Evolutionary conservation across 352 stramenopile species (phyloP), one percentile per base, ranked within the genome.

Genomic region (Phytophthora pinifolia): DNA sequence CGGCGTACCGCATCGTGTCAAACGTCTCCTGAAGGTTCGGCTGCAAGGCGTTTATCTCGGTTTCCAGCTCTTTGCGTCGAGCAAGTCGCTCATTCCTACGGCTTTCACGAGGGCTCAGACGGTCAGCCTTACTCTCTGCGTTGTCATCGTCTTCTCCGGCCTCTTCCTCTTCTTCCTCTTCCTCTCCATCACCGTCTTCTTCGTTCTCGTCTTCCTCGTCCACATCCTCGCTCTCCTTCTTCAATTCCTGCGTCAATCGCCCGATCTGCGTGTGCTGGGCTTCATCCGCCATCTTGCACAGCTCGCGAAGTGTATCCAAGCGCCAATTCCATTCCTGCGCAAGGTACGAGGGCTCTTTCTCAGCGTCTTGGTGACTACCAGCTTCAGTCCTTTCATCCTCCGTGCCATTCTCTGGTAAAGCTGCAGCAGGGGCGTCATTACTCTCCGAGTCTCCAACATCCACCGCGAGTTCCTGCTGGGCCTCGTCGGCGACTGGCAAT

Each of bases 21-120:
- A 76, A 83, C 0, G 52, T 45, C 18, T 79, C 65, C 20, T 73
- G 46, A n/a, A 82, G 56, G 18, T 67, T 41, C 0, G 71, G 65
- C 29, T 45, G 49, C 43, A 80, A 54, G 9, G 32, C 10, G 15
- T 17, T 45, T 29, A 76, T 64, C 17, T 59, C 38, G 9, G 53
- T 14, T 59, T 65, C 44, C 41, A 70, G 17, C 0, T 34, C 37
- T 56, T 63, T 45, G 27, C 31, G 59, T 29, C 32, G 56, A 55
- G 54, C 43, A 9, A 50, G 30, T 45, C 43, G 45, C 37, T 79
- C 62, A 8, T 36, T 56, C 27, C 39, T 51, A 39, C 58, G 51
- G 13, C 22, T 25, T 33, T 66, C 50, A 7, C 32, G 45, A 32
- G 51, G 43, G 27, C 27, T 64, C 20, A 65, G n/a, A 29, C 48